Evolutionary conservation across 2,329 filamentous ascomycete genomes (phyloP).

Genomic region (Dendrostoma leiphaemia): DNA sequence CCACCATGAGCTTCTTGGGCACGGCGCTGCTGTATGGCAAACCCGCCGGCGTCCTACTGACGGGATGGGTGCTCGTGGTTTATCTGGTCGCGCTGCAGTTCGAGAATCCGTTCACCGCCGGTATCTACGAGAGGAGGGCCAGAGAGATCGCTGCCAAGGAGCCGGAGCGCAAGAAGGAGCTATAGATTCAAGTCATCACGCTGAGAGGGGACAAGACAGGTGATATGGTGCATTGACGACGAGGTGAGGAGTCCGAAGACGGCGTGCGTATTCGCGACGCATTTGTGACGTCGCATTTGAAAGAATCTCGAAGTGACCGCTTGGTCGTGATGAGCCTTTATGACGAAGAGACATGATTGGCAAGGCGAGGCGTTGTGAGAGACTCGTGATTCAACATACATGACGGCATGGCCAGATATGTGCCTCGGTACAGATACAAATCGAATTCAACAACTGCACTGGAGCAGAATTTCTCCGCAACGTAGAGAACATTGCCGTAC

Average conservation of each 20-base stretch:
- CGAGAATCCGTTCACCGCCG: conserved; percentile 92
- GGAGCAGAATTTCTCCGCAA: too few relatives aligned
- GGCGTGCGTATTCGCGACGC: background rate
- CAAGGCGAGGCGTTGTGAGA: background rate
- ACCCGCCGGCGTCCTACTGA: conserved; percentile 79
- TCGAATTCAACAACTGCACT: background rate
- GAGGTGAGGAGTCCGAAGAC: background rate
- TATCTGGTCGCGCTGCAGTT: conserved; percentile 80
- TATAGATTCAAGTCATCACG: conserved; percentile 35
- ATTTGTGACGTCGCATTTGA: background rate
- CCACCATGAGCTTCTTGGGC: conserved; percentile 87
- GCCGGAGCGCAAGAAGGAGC: conserved; percentile 49
- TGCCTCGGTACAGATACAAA: background rate
- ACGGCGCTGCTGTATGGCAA: conserved; percentile 82
- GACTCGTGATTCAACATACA: background rate
- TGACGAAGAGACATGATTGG: background rate
- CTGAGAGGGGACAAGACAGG: background rate
- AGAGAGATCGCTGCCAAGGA: conserved; percentile 43
- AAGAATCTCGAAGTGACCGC: background rate
- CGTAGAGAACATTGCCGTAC: too few relatives aligned
- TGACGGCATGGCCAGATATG: background rate
- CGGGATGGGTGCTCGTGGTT: conserved; percentile 69
- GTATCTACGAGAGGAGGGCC: conserved; percentile 88
- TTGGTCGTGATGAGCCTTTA: background rate
- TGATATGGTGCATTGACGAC: background rate